Evolutionary conservation across 2,329 filamentous ascomycete species (phyloP), one percentile per base, ranked within the genome.

Genomic region (Colletotrichum gloeosporioides): DNA sequence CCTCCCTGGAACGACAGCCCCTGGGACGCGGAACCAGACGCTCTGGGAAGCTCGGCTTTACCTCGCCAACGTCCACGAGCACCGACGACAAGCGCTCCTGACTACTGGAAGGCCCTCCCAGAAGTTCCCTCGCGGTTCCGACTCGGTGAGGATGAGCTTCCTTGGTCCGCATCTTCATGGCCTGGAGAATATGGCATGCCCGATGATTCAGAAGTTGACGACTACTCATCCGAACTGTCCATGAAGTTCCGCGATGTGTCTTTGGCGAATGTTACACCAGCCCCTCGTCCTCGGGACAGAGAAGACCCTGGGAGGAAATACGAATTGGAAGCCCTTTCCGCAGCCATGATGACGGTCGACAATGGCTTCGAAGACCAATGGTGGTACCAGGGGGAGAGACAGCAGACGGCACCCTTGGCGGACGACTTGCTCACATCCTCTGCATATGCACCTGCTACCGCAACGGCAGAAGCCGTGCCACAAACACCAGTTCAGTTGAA

Each of bases 341-440:
- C 86, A 6, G 89, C 89, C 49, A 87, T 91, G 85, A 87, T 91
- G 83, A 91, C 89, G 4, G 87, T 91, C 4, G 89, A 91, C 79
- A 91, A 90, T 78, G 89, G 89, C 4, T 91, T 91, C 78, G 89
- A 91, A 82, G 87, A 88, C 77, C 89, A 91, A 80, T 90, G 89
- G 89, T 91, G 89, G 89, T 87, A 90, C 78, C 88, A 88, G 77
- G 89, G 89, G 2, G 74, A 76, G 10, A 81, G 85, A 3, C 75
- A 77, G 44, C 75, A 55, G 76, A 84, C 78, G 36, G 80, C 31
- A 9, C 29, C 61, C 25, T 22, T 79, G 69, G 80, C 80, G 8
- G 82, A 82, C 25, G 82, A 81, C 2, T 29, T 81, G 61, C 75
- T 82, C 61, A 72, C 73, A 59, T 80, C 29, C 67, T 67, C 34